These are phyloP conservation scores for Cylindrodendrum hubeiense DNA, from an alignment of 2,329 filamentous ascomycete species.

Conservation along the genomic window DNA sequence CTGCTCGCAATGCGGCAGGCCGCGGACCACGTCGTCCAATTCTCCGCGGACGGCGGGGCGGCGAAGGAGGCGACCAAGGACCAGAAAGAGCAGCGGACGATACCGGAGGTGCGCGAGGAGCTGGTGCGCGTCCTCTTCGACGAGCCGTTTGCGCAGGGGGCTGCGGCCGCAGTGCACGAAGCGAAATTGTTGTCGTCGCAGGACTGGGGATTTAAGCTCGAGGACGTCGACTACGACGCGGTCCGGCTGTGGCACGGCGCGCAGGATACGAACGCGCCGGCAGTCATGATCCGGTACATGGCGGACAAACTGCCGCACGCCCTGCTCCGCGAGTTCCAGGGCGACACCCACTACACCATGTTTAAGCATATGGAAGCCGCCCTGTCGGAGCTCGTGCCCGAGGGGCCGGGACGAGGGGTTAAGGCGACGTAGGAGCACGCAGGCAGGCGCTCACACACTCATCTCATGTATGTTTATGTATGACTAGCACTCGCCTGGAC, in stretches of 20 bases:
- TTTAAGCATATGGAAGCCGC: conserved; percentile 38
- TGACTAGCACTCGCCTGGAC: not conserved
- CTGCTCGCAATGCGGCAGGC: conserved; percentile 24
- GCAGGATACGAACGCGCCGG: conserved; percentile 48
- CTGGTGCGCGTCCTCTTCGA: conserved; percentile 46
- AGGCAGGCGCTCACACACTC: too few relatives aligned
- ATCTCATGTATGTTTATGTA: not conserved
- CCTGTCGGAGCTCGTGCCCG: conserved; percentile 21
- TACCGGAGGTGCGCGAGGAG: conserved; percentile 41
- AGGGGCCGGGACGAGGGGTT: not conserved
- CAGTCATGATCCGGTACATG: conserved; percentile 52
- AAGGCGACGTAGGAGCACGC: not conserved
- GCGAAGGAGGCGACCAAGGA: not conserved
- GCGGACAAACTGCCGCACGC: conserved; percentile 50
- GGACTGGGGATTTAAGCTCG: conserved; percentile 48
- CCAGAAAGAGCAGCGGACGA: not conserved
- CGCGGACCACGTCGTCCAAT: not conserved
- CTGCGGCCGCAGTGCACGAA: conserved; percentile 43
- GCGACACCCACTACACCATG: conserved; percentile 50
- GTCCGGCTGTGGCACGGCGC: conserved; percentile 51
- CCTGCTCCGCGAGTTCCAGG: conserved; percentile 48
- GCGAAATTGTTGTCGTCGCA: conserved; percentile 43
- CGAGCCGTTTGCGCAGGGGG: conserved; percentile 47
- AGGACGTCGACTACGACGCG: conserved; percentile 42
- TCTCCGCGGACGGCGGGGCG: conserved; percentile 5